Percentiles rank a stretch among this genome's conserved stretches.
phyloP scores from a whole-genome alignment of 129 eudicot genomes.

The Flaveria brownii region DNA sequence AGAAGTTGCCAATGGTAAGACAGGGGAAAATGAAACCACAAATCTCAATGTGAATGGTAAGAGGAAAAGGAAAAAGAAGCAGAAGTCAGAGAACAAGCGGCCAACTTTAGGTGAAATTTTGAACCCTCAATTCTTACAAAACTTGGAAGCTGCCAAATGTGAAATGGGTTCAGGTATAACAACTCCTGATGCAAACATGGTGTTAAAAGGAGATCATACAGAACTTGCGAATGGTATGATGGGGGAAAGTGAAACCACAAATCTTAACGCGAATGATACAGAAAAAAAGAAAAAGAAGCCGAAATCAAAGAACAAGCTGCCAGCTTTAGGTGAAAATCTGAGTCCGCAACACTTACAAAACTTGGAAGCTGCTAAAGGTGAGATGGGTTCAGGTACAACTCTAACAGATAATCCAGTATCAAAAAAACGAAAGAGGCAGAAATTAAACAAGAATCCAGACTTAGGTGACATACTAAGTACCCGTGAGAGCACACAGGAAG shows the following conservation, averaged over 20 bases:
- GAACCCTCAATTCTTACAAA: neutral
- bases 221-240: neutral
- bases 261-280: neutral
- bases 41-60: conserved; percentile 14
- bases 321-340: conserved; percentile 12
- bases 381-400: conserved; percentile 17
- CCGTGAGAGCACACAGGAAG: neutral
- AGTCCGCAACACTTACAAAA: neutral
- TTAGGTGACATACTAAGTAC: conserved; percentile 20
- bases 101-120: conserved; percentile 17
- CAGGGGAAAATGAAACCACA: neutral
- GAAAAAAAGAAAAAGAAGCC: conserved; percentile 10
- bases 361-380: conserved; percentile 16
- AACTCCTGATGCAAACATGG: conserved; percentile 1
- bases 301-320: neutral
- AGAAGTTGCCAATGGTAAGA: neutral
- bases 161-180: conserved; percentile 12
- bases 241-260: neutral
- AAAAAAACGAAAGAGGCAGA: conserved; percentile 19
- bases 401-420: conserved; percentile 5
- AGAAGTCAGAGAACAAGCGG: neutral
- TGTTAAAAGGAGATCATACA: conserved; percentile 5
- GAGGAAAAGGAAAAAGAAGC: conserved; percentile 13
- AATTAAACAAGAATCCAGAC: conserved; percentile 9
- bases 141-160: conserved; percentile 10